A percentile compares a stretch with the other conserved stretches of the same genome.
These are phyloP conservation scores for Scheffersomyces lignicola DNA, from an alignment of 1,139 yeast species.

Conservation along the genomic window DNA sequence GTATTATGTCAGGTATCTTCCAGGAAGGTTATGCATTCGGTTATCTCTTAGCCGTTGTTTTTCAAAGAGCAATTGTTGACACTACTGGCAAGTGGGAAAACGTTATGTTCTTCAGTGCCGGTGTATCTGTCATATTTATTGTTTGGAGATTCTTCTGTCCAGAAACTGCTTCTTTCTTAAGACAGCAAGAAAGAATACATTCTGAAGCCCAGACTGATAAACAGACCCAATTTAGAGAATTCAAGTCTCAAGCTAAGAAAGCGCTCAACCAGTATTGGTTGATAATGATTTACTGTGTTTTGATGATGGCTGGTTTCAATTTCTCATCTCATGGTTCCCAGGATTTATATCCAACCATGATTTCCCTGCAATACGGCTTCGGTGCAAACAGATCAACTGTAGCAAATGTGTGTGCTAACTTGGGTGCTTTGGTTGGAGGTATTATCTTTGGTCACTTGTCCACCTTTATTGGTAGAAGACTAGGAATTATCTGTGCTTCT, in stretches of 20 bases:
- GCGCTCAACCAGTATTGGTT: slow-evolving; percentile 40
- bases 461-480: slow-evolving; percentile 37
- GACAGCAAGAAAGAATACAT: slow-evolving; percentile 22
- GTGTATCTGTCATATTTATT: slow-evolving; percentile 39
- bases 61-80: slow-evolving; percentile 40
- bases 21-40: slow-evolving; percentile 48
- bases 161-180: slow-evolving; percentile 38
- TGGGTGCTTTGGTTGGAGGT: slow-evolving; percentile 41
- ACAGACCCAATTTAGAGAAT: slow-evolving; percentile 12
- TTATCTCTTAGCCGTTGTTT: slow-evolving; percentile 42
- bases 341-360: slow-evolving; percentile 39
- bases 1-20: slow-evolving; percentile 41
- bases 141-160: slow-evolving; percentile 37
- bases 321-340: slow-evolving; percentile 43
- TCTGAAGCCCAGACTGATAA: slow-evolving; percentile 13
- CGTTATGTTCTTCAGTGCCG: slow-evolving; percentile 44
- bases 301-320: slow-evolving; percentile 46
- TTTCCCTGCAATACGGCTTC: slow-evolving; percentile 28
- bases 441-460: slow-evolving; percentile 35
- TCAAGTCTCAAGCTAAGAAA: slow-evolving; percentile 21
- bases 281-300: slow-evolving; percentile 32
- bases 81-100: slow-evolving; percentile 39
- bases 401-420: slow-evolving; percentile 37
- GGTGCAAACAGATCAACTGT: slow-evolving; percentile 33
- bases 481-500: slow-evolving; percentile 52